A percentile compares a stretch with the other conserved stretches of the same genome.
Conservation (phyloP, 352 stramenopile species). For the Globisporangium mamillatum region DNA sequence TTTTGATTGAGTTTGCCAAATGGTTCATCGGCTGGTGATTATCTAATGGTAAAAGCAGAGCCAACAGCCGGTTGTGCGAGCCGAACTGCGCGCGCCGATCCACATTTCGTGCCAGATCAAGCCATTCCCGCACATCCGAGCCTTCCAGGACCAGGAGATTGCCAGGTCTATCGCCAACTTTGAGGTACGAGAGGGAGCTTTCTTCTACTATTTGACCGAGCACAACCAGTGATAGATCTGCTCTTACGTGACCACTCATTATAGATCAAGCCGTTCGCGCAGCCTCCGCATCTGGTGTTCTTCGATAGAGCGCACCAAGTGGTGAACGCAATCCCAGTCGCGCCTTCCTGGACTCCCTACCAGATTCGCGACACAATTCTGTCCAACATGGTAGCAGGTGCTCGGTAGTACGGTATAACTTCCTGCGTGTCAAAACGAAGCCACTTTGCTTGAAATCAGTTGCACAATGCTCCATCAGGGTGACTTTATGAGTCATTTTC, state of each 20-base stretch:
- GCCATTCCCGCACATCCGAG: slow-evolving; percentile 28
- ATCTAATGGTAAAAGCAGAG: slow-evolving; percentile 18
- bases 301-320: slow-evolving; percentile 33
- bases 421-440: no score
- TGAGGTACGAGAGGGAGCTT: slow-evolving; percentile 11
- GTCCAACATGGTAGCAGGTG: not conserved
- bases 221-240: not conserved
- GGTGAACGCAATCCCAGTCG: slow-evolving; percentile 29
- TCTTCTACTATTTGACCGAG: not conserved
- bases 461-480: no score
- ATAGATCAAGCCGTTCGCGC: slow-evolving; percentile 37
- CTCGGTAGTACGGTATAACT: not conserved
- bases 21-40: not conserved
- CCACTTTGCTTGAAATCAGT: no score
- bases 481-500: no score
- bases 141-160: slow-evolving; percentile 24
- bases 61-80: slow-evolving; percentile 14
- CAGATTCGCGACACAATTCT: slow-evolving; percentile 36
- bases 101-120: slow-evolving; percentile 42
- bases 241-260: not conserved
- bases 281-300: slow-evolving; percentile 42
- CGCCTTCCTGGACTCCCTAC: slow-evolving; percentile 37
- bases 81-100: slow-evolving; percentile 36
- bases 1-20: not conserved
- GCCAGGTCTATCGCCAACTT: slow-evolving; percentile 7